Evolutionary conservation across 345 rosid species (phyloP).

Genomic region (Ceriops tagal): DNA sequence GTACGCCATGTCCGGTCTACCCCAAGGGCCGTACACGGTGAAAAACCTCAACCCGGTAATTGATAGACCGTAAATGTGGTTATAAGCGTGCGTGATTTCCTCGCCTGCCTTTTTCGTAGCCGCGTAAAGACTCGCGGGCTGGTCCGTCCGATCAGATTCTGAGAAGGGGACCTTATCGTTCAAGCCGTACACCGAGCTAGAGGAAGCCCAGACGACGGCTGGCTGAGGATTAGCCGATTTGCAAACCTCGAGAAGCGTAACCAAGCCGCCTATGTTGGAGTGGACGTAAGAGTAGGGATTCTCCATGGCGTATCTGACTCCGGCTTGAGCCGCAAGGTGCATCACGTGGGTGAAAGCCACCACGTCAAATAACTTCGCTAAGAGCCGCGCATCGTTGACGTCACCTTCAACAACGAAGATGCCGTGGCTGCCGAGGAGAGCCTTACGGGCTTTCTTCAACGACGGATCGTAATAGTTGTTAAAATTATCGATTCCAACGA

Average conservation of each 20-base stretch:
- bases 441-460: conserved; percentile 45
- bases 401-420: conserved; percentile 65
- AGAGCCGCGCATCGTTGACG: conserved; percentile 53
- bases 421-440: conserved; percentile 39
- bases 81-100: conserved; percentile 76
- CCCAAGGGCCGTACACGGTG: conserved; percentile 89
- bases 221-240: conserved; percentile 78
- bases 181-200: conserved; percentile 77
- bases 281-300: conserved; percentile 72
- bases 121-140: conserved; percentile 80
- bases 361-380: conserved; percentile 63
- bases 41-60: conserved; percentile 75
- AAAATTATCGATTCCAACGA: conserved; percentile 72
- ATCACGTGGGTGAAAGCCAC: conserved; percentile 80
- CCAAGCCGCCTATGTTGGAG: conserved; percentile 72
- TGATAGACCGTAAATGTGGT: conserved; percentile 75
- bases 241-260: conserved; percentile 61
- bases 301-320: conserved; percentile 67
- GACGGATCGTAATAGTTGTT: conserved; percentile 75
- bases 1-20: conserved; percentile 88
- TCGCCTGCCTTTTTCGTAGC: conserved; percentile 87
- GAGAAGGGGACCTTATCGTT: conserved; percentile 72
- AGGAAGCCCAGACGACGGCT: conserved; percentile 77
- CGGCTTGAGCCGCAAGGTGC: conserved; percentile 93
- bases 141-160: conserved; percentile 63